phyloP scores from a whole-genome alignment of 2,329 filamentous ascomycete species.

The Neofusicoccum sp. region DNA sequence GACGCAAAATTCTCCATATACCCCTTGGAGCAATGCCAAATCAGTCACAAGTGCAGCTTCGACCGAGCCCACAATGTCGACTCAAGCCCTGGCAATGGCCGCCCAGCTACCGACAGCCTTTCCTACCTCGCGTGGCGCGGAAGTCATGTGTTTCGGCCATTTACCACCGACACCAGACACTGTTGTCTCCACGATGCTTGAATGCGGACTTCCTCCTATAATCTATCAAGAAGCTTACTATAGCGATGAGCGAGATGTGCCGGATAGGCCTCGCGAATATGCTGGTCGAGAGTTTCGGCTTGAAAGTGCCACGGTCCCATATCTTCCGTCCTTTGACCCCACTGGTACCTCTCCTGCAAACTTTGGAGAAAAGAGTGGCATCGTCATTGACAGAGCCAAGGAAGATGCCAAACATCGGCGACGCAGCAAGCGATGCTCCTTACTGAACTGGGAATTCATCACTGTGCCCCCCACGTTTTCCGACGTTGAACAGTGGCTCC shows the following conservation, averaged over 20 bases:
- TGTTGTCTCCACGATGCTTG: conserved; percentile 60
- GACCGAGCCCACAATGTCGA: conserved; percentile 26
- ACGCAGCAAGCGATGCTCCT: conserved; percentile 60
- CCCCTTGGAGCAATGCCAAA: conserved; percentile 39
- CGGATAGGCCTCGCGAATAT: conserved; percentile 76
- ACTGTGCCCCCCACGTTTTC: conserved; percentile 67
- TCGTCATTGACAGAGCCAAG: conserved; percentile 53
- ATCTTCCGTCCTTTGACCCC: conserved; percentile 76
- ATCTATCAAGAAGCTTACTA: conserved; percentile 88
- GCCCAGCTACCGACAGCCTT: conserved; percentile 28
- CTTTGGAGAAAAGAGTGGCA: conserved; percentile 55
- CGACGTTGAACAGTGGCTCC: conserved; percentile 72
- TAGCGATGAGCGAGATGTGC: conserved; percentile 80
- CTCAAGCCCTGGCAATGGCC: conserved; percentile 28
- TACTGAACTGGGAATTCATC: conserved; percentile 77
- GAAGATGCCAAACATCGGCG: conserved; percentile 56
- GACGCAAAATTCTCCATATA: conserved; percentile 23
- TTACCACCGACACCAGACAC: conserved; percentile 47
- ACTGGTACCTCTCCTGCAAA: conserved; percentile 60
- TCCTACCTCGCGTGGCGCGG: conserved; percentile 19
- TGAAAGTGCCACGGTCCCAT: conserved; percentile 73
- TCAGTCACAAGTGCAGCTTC: conserved; percentile 24
- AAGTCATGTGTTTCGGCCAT: conserved; percentile 38
- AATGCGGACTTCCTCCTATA: conserved; percentile 63
- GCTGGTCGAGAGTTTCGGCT: conserved; percentile 84